A percentile compares a stretch with the other conserved stretches of the same genome.
These are phyloP conservation scores for Metarhizium robertsii DNA, from an alignment of 2,329 filamentous ascomycete species.

Conservation along the genomic window DNA sequence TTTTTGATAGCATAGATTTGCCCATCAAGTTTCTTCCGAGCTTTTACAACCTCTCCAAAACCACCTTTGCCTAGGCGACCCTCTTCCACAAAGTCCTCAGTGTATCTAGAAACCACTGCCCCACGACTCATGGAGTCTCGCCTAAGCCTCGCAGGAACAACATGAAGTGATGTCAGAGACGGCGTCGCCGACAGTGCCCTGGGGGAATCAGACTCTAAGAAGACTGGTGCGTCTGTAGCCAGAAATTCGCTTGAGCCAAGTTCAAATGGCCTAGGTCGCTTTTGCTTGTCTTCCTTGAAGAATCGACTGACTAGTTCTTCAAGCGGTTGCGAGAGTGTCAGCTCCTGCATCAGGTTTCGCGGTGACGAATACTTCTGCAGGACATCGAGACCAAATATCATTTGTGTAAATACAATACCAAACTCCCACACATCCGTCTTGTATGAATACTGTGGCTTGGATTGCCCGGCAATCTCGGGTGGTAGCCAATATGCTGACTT, in stretches of 20 bases:
- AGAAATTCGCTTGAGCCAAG: slow-evolving; percentile 56
- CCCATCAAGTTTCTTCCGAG: slow-evolving; percentile 85
- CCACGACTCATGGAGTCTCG: slow-evolving; percentile 52
- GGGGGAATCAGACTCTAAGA: slow-evolving; percentile 34
- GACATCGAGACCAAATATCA: slow-evolving; percentile 80
- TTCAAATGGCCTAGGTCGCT: slow-evolving; percentile 74
- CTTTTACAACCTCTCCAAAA: slow-evolving; percentile 93
- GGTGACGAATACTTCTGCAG: slow-evolving; percentile 73
- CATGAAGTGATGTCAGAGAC: slow-evolving; percentile 31
- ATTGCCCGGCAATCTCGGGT: slow-evolving; percentile 60
- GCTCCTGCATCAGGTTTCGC: slow-evolving; percentile 58
- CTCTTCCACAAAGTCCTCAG: slow-evolving; percentile 83
- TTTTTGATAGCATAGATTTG: slow-evolving; percentile 96
- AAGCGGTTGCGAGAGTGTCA: slow-evolving; percentile 64
- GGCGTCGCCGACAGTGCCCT: slow-evolving; percentile 31
- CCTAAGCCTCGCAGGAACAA: slow-evolving; percentile 40
- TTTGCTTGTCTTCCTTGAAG: slow-evolving; percentile 77
- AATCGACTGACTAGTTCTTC: slow-evolving; percentile 75
- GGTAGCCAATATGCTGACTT: slow-evolving; percentile 78
- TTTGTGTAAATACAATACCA: slow-evolving; percentile 83
- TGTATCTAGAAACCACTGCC: slow-evolving; percentile 61
- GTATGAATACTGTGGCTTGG: slow-evolving; percentile 53
- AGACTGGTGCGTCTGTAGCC: slow-evolving; percentile 52
- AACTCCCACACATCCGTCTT: slow-evolving; percentile 96
- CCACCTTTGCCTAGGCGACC: slow-evolving; percentile 85